Conservation (phyloP, 441 rosid genomes). For the Rhodomyrtus psidioides region DNA sequence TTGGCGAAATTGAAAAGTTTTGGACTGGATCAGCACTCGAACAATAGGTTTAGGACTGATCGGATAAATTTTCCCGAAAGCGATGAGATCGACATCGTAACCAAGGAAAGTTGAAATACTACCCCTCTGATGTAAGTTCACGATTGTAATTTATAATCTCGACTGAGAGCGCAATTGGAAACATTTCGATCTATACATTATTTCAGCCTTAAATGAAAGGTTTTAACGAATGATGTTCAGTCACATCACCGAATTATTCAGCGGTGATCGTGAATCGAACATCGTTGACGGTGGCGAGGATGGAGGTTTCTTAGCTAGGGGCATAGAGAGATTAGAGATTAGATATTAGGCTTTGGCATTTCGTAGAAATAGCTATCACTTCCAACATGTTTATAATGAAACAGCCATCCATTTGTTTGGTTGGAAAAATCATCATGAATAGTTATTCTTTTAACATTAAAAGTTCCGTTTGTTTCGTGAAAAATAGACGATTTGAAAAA, state of each 20-base stretch:
- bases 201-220: not conserved
- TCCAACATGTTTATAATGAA: not conserved
- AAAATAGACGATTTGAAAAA: too few species aligned
- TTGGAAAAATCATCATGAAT: too few species aligned
- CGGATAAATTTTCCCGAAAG: rapidly evolving
- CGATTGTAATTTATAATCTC: too few species aligned
- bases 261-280: not conserved
- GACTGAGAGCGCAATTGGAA: too few species aligned
- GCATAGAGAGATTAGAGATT: too few species aligned
- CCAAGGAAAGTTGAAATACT: too few species aligned
- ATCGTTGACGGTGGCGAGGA: too few species aligned
- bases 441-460: too few species aligned
- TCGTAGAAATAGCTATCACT: not conserved
- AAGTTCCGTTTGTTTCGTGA: too few species aligned
- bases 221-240: not conserved
- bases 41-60: rapidly evolving
- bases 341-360: not conserved
- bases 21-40: rapidly evolving
- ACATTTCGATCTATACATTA: too few species aligned
- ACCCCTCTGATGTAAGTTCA: too few species aligned
- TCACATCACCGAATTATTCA: not conserved
- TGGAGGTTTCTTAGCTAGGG: not conserved
- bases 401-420: too few species aligned
- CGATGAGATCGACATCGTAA: not conserved
- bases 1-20: not conserved